phyloP scores from a whole-genome alignment of 2,329 filamentous ascomycete species.

The Penicillium sp. region DNA sequence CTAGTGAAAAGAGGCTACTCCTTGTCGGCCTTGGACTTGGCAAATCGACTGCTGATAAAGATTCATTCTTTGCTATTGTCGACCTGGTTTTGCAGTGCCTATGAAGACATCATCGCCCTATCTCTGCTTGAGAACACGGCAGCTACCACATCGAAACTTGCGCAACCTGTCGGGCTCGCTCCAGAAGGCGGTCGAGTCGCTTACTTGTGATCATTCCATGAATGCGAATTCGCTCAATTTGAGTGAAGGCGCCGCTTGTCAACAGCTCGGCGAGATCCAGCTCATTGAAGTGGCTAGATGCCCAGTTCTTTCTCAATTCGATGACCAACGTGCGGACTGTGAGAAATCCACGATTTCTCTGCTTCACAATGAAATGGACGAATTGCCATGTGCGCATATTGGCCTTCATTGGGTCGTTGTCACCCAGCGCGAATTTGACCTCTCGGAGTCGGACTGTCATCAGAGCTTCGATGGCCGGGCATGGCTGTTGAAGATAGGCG shows the following conservation, averaged over 20 bases:
- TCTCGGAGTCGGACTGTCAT: neutral
- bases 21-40: slow-evolving; percentile 59
- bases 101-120: slow-evolving; percentile 13
- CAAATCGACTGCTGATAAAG: slow-evolving; percentile 41
- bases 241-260: neutral
- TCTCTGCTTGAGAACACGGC: neutral
- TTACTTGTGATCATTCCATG: neutral
- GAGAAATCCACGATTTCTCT: neutral
- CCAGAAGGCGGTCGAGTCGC: neutral
- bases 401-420: neutral
- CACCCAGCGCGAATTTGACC: neutral
- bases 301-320: neutral
- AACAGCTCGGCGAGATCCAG: neutral
- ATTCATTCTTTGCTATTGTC: slow-evolving; percentile 43
- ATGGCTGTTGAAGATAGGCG: neutral
- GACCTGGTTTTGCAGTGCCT: slow-evolving; percentile 45
- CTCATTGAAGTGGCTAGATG: neutral
- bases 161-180: neutral
- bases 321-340: neutral
- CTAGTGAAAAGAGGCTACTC: slow-evolving; percentile 58
- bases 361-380: neutral
- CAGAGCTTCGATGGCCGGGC: neutral
- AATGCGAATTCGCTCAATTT: neutral
- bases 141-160: neutral
- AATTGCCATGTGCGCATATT: neutral